Evolutionary conservation across 2,329 filamentous ascomycete genomes (phyloP).

Genomic region (Penicillium sp.): DNA sequence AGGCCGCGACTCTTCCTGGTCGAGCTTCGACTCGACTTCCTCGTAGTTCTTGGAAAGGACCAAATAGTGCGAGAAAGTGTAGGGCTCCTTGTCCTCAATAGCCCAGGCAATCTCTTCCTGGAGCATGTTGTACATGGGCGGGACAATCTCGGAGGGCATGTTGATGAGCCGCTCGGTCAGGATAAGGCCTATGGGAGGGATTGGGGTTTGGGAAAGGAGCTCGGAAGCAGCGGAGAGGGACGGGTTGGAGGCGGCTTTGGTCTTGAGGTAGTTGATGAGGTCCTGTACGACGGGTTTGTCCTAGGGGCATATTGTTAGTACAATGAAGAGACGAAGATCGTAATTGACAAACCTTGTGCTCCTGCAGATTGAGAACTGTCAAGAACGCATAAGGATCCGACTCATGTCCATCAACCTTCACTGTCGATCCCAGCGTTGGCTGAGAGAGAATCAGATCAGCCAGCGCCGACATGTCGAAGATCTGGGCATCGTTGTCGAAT

Average conservation of each 20-base stretch:
- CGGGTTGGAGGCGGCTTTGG: constrained; percentile 45
- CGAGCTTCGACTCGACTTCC: constrained; percentile 73
- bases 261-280: constrained; percentile 61
- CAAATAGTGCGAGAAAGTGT: constrained; percentile 86
- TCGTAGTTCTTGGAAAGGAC: constrained; percentile 86
- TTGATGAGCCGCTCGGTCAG: constrained; percentile 93
- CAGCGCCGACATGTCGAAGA: constrained; percentile 80
- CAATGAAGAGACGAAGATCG: neutral
- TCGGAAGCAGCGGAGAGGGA: constrained; percentile 50
- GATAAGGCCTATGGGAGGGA: constrained; percentile 66
- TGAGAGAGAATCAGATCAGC: constrained; percentile 81
- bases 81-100: constrained; percentile 81
- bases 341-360: constrained; percentile 50
- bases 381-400: constrained; percentile 88
- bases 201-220: constrained; percentile 48
- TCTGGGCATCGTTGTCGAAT: constrained; percentile 73
- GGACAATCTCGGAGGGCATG: constrained; percentile 84
- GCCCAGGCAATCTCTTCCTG: constrained; percentile 83
- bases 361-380: constrained; percentile 72
- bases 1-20: constrained; percentile 54
- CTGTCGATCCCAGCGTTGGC: constrained; percentile 78
- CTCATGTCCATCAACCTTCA: constrained; percentile 93
- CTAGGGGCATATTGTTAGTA: constrained; percentile 23
- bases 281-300: constrained; percentile 63
- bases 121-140: constrained; percentile 91